phyloP scores from a whole-genome alignment of 371 early-diverging fungal species.

The Phascolomyces articulosus region DNA sequence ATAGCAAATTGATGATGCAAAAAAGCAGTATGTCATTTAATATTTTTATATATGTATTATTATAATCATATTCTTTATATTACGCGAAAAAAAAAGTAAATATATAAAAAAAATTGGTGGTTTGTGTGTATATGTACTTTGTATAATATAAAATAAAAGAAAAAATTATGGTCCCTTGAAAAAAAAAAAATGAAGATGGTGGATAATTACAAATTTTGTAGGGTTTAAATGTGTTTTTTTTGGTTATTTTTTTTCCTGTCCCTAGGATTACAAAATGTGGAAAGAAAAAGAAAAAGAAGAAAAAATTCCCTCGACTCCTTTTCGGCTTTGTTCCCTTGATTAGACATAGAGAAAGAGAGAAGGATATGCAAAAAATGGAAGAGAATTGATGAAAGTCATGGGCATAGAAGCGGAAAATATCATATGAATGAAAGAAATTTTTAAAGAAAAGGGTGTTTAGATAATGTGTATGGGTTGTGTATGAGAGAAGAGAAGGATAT shows the following conservation, averaged over 20 bases:
- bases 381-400: constrained; percentile 1
- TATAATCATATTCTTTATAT: neutral
- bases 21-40: neutral
- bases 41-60: neutral
- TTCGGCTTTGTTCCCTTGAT: constrained; percentile 8
- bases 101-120: too few relatives aligned
- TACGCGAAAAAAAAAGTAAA: neutral
- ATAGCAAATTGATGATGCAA: too few relatives aligned
- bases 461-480: neutral
- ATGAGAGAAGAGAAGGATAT: neutral
- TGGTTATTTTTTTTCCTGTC: constrained; percentile 7
- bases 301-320: constrained; percentile 9
- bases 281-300: neutral
- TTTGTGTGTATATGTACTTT: constrained; percentile 5
- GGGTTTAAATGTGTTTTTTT: neutral
- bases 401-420: constrained; percentile 14
- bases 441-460: neutral
- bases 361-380: constrained; percentile 1
- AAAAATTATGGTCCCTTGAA: constrained; percentile 3
- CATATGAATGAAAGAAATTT: constrained; percentile 15
- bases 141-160: neutral
- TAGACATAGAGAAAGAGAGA: constrained; percentile 6
- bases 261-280: constrained; percentile 4
- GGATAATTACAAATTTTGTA: constrained; percentile 8
- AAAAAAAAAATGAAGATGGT: constrained; percentile 6